A percentile compares a stretch with the other conserved stretches of the same genome.
Conservation (phyloP, 2,329 filamentous ascomycete species). For the Fusarium udum region DNA sequence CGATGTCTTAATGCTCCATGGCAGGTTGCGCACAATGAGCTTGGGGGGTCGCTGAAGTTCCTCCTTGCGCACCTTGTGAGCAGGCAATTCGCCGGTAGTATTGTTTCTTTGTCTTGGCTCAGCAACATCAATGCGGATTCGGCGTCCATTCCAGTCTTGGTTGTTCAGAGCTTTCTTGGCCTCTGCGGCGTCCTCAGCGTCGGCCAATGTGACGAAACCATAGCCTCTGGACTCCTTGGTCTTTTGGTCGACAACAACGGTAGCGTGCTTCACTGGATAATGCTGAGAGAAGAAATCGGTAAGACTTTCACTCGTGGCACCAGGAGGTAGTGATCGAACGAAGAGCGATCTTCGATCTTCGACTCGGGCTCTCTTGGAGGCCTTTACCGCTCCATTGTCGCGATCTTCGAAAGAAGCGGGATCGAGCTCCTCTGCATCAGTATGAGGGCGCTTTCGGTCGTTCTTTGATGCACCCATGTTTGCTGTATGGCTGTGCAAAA, state of each 20-base stretch:
- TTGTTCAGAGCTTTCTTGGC: conserved; percentile 86
- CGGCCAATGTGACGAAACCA: conserved; percentile 96
- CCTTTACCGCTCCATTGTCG: conserved; percentile 46
- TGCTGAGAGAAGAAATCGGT: conserved; percentile 93
- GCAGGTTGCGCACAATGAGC: conserved; percentile 90
- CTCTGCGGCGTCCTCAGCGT: conserved; percentile 86
- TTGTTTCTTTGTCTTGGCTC: conserved; percentile 80
- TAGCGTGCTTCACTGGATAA: conserved; percentile 94
- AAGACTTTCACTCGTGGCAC: conserved; percentile 81
- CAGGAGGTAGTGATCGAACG: conserved; percentile 83
- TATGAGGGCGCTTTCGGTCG: conserved; percentile 50
- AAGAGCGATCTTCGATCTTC: conserved; percentile 81
- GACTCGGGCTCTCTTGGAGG: conserved; percentile 65
- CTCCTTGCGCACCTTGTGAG: conserved; percentile 66
- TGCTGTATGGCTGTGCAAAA: conserved; percentile 1
- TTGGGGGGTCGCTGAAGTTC: conserved; percentile 72
- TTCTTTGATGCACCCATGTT: conserved; percentile 46
- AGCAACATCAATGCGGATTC: conserved; percentile 86
- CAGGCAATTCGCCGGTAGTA: conserved; percentile 54
- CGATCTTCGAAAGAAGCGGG: conserved; percentile 45
- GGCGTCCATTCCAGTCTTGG: conserved; percentile 78
- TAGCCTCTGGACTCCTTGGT: conserved; percentile 92
- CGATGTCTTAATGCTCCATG: conserved; percentile 91
- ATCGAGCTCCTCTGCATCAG: conserved; percentile 47
- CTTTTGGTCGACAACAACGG: conserved; percentile 85